Base-by-base conservation (phyloP, 805 yeast species). In the Babjeviella inositovora region DNA sequence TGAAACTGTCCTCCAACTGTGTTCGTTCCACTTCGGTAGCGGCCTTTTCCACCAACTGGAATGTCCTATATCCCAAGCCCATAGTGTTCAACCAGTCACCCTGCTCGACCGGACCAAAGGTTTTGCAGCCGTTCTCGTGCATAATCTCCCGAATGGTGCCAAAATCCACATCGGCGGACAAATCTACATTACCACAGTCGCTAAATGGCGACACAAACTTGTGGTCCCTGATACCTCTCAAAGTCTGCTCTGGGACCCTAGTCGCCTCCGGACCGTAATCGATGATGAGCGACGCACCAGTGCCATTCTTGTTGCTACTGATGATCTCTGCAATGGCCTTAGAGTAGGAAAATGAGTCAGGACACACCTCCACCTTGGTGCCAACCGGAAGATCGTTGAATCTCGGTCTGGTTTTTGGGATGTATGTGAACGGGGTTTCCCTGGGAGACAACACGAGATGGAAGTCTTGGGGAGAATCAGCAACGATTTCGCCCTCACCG, bases 161-260 rank as follows among this genome's bases (percentile, higher is more conserved):
- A 40, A 81, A 81, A 42, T 81, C 93, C 8, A 81, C 93, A 39
- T 81, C 92, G 0, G 75, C 72, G 0, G 92, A 76, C 15, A 81
- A 51, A 47, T 81, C 93, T 3, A 77, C 85, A 17, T 67, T 62
- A 2, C 93, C 93, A 0, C 90, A 90, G 8, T 57, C 55, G n/a
- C 43, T 53, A 28, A 77, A 73, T 2, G 93, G 93, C 12, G 72
- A 65, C 1, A 75, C 85, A 35, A 80, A 62, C 33, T 65, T 62
- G 42, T 81, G 92, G 32, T 67, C 52, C 33, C 62, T 57, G 30
- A 81, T 79, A 1, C 82, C 93, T 16, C 93, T 54, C 17, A 81
- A 53, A 0, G 84, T 57, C 34, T 73, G 68, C n/a, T 63, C 61
- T 3, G 93, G 93, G 8, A 76, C 54, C n/a, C n/a, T n/a, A 0